These are phyloP conservation scores for Hydnomerulius pinastri DNA, from an alignment of 768 basidiomycete genomes.

Conservation along the genomic window DNA sequence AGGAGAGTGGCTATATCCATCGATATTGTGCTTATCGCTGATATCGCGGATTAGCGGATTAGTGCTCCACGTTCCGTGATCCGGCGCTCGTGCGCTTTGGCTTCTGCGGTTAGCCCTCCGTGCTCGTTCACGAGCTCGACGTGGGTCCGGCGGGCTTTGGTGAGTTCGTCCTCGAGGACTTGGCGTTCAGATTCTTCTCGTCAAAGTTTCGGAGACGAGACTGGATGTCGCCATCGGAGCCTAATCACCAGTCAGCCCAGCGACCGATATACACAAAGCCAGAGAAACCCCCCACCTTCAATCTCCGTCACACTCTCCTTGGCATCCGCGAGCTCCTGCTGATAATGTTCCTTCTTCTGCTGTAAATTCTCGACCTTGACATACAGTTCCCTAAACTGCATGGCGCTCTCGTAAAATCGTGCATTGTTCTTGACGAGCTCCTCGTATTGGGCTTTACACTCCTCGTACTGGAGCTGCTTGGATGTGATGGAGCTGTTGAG, in stretches of 20 bases:
- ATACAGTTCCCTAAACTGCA: conserved; percentile 81
- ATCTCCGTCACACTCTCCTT: conserved; percentile 64
- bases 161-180: conserved; percentile 59
- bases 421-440: conserved; percentile 59
- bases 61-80: conserved; percentile 70
- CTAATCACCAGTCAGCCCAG: conserved; percentile 34
- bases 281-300: conserved; percentile 45
- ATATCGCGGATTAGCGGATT: conserved; percentile 74
- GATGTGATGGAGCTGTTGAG: no score
- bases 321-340: conserved; percentile 58
- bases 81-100: conserved; percentile 77
- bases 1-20: conserved; percentile 70
- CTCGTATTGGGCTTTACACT: conserved; percentile 64
- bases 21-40: conserved; percentile 65
- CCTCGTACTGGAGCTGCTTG: conserved; percentile 58
- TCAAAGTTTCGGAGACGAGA: conserved; percentile 56
- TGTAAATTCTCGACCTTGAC: conserved; percentile 60
- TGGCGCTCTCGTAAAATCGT: conserved; percentile 76
- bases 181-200: conserved; percentile 49
- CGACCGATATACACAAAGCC: neutral
- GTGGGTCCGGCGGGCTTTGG: conserved; percentile 46
- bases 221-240: conserved; percentile 67
- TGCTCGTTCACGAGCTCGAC: conserved; percentile 53
- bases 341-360: conserved; percentile 53
- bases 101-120: conserved; percentile 67